Evolutionary conservation across 2,329 filamentous ascomycete genomes (phyloP).

Genomic region (Aspergillus sp.): DNA sequence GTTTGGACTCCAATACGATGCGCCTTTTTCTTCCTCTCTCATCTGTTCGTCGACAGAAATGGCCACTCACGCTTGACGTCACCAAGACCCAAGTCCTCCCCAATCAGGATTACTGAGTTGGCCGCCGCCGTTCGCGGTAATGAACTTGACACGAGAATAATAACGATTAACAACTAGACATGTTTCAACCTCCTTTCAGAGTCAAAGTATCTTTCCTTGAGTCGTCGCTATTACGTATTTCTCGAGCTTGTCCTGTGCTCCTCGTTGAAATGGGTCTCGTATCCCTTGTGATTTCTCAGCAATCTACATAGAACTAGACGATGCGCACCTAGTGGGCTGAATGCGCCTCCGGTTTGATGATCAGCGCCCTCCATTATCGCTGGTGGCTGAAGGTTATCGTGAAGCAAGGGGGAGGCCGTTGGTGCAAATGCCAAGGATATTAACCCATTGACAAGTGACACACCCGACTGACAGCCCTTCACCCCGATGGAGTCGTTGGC

Average conservation of each 20-base stretch:
- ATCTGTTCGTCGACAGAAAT: neutral
- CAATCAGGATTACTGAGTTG: neutral
- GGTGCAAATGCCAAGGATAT: neutral
- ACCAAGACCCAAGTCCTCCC: neutral
- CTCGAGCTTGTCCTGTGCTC: neutral
- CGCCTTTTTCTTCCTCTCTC: neutral
- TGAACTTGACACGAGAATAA: neutral
- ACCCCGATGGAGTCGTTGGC: too few relatives aligned
- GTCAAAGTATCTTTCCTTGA: too few relatives aligned
- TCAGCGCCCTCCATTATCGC: neutral
- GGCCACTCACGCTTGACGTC: neutral
- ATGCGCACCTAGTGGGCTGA: neutral
- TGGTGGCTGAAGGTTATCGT: neutral
- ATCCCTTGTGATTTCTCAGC: neutral
- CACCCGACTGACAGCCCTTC: too few relatives aligned
- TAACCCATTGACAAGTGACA: too few relatives aligned
- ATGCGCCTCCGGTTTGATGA: neutral
- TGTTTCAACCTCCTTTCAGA: neutral
- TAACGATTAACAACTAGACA: neutral
- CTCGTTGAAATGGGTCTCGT: neutral
- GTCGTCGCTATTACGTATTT: too few relatives aligned
- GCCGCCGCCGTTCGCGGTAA: too few relatives aligned
- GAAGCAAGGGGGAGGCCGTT: neutral
- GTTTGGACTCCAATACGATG: neutral
- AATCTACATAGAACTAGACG: neutral